Percentiles rank a stretch among this genome's conserved stretches.
phyloP scores from a whole-genome alignment of 768 basidiomycete species.

The Boletus rubropictus region DNA sequence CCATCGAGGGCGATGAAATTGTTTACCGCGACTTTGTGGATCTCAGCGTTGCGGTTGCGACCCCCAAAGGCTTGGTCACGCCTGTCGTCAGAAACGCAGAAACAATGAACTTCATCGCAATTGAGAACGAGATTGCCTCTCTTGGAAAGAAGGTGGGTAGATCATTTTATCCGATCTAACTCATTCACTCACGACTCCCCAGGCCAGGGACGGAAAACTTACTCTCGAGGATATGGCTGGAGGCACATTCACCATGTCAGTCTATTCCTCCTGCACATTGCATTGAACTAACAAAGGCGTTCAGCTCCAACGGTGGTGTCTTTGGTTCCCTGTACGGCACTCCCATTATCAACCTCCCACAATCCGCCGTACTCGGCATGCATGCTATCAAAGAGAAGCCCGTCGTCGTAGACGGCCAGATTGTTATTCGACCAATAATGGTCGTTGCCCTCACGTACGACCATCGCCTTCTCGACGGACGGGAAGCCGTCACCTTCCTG shows the following conservation, averaged over 20 bases:
- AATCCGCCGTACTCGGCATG: slow-evolving; percentile 94
- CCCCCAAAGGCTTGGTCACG: slow-evolving; percentile 95
- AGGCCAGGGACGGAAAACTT: slow-evolving; percentile 88
- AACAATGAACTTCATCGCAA: slow-evolving; percentile 76
- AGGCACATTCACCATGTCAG: slow-evolving; percentile 97
- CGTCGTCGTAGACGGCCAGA: slow-evolving; percentile 89
- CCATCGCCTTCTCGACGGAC: slow-evolving; percentile 90
- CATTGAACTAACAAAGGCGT: not conserved
- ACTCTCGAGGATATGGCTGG: slow-evolving; percentile 98
- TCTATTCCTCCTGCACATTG: slow-evolving; percentile 8
- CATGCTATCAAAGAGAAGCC: slow-evolving; percentile 90
- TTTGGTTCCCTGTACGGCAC: slow-evolving; percentile 97
- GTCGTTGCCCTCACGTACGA: slow-evolving; percentile 91
- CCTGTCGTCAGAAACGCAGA: slow-evolving; percentile 93
- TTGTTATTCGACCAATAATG: slow-evolving; percentile 97
- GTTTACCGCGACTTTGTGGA: slow-evolving; percentile 92
- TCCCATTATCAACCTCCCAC: slow-evolving; percentile 98
- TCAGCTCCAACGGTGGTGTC: slow-evolving; percentile 95
- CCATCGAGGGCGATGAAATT: slow-evolving; percentile 90
- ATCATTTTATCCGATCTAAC: not conserved
- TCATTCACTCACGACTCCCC: slow-evolving; percentile 6
- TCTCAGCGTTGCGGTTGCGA: slow-evolving; percentile 92
- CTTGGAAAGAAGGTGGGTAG: slow-evolving; percentile 78
- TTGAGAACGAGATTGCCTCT: slow-evolving; percentile 88
- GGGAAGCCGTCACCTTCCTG: slow-evolving; percentile 96